Conservation (phyloP, 805 yeast species). For the Candida ipomoeae region DNA sequence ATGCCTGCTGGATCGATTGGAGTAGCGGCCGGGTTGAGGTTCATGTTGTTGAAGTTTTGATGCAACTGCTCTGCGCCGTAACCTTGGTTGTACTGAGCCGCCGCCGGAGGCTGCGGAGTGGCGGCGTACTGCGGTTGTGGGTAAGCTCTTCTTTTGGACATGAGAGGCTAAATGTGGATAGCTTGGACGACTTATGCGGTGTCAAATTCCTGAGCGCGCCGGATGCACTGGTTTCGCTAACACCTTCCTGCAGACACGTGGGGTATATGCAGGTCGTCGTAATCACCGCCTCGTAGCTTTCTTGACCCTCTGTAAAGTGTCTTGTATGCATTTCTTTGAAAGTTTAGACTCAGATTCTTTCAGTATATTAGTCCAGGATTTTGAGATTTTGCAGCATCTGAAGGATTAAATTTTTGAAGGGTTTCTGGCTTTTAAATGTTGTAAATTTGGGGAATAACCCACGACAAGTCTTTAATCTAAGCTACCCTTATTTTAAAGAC, state of each 20-base stretch:
- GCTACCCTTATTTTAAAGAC: too few species aligned
- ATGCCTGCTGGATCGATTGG: slow-evolving; percentile 10
- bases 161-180: slow-evolving; percentile 11
- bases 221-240: slow-evolving; percentile 2
- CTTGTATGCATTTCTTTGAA: too few species aligned
- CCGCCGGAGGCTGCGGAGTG: slow-evolving; percentile 14
- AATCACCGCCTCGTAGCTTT: too few species aligned
- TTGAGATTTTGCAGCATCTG: too few species aligned
- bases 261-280: too few species aligned
- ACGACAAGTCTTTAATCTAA: too few species aligned
- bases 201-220: slow-evolving; percentile 11
- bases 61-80: slow-evolving; percentile 34
- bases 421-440: too few species aligned
- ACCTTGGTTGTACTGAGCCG: slow-evolving; percentile 16
- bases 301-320: too few species aligned
- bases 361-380: too few species aligned
- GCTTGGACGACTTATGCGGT: slow-evolving; percentile 9
- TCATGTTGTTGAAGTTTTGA: slow-evolving; percentile 31
- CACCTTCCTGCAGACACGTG: not conserved
- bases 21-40: slow-evolving; percentile 21
- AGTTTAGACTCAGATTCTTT: too few species aligned
- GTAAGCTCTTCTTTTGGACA: slow-evolving; percentile 46
- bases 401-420: too few species aligned
- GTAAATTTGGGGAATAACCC: too few species aligned
- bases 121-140: slow-evolving; percentile 45